A percentile compares a stretch with the other conserved stretches of the same genome.
Conservation (phyloP, 352 stramenopile genomes). For the Peronospora farinosa region DNA sequence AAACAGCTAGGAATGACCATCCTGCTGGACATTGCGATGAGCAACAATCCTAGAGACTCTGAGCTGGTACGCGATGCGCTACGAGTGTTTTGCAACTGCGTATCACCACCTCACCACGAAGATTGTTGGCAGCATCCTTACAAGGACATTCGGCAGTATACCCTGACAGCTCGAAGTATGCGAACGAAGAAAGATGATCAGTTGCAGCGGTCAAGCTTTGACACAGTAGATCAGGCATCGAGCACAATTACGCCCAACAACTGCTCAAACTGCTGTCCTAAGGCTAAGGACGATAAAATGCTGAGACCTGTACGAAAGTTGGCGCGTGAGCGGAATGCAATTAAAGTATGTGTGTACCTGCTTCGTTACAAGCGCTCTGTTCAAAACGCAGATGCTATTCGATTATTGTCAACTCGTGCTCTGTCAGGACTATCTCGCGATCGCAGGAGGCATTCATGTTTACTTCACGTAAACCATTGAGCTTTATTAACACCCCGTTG, state of each 20-base stretch:
- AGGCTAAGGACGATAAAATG: constrained; percentile 60
- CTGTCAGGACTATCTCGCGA: constrained; percentile 80
- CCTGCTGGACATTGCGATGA: constrained; percentile 73
- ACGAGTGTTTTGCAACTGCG: constrained; percentile 78
- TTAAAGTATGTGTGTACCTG: constrained; percentile 84
- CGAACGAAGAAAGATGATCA: constrained; percentile 39
- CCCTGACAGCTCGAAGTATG: constrained; percentile 66
- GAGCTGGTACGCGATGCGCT: constrained; percentile 69
- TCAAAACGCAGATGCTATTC: constrained; percentile 82
- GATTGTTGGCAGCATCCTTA: constrained; percentile 81
- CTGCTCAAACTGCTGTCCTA: constrained; percentile 40
- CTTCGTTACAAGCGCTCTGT: constrained; percentile 84
- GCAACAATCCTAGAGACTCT: constrained; percentile 60
- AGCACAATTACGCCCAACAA: constrained; percentile 8
- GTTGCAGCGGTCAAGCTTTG: constrained; percentile 9
- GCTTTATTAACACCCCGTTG: constrained; percentile 60
- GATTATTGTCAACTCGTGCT: constrained; percentile 71
- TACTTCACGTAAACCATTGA: constrained; percentile 81
- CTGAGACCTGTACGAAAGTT: constrained; percentile 66
- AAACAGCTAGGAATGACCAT: constrained; percentile 63
- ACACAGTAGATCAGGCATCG: constrained; percentile 5
- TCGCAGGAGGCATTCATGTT: no score
- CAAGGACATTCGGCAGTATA: constrained; percentile 80
- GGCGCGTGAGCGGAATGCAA: constrained; percentile 71
- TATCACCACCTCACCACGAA: constrained; percentile 66